Percentiles rank a stretch among this genome's conserved stretches.
These are phyloP conservation scores for Phytophthora crassamura DNA, from an alignment of 352 stramenopile genomes.

Conservation along the genomic window DNA sequence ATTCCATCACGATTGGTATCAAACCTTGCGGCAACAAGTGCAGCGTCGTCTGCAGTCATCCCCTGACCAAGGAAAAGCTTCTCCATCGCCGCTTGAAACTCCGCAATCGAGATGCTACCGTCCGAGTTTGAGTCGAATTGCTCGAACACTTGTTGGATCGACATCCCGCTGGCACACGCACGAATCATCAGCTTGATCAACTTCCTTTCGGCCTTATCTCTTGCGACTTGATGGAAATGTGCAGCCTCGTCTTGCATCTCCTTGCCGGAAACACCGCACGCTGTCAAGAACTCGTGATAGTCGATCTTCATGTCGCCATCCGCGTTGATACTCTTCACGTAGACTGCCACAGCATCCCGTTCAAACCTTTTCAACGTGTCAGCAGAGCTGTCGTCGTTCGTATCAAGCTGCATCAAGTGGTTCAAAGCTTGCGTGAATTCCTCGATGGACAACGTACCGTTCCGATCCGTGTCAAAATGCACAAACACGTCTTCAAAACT, in stretches of 20 bases:
- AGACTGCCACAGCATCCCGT: constrained; percentile 43
- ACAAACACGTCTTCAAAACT: constrained; percentile 67
- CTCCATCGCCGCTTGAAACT: constrained; percentile 68
- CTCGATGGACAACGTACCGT: constrained; percentile 55
- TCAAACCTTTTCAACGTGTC: constrained; percentile 51
- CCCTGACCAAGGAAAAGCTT: constrained; percentile 50
- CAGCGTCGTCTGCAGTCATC: constrained; percentile 47
- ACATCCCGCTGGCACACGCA: constrained; percentile 53
- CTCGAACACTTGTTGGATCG: constrained; percentile 70
- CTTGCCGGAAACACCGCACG: constrained; percentile 46
- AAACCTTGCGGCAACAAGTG: constrained; percentile 51
- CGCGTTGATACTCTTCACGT: constrained; percentile 63
- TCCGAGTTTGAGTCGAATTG: constrained; percentile 77
- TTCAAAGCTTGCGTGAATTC: constrained; percentile 65
- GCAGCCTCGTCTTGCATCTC: constrained; percentile 25
- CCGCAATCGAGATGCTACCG: constrained; percentile 55
- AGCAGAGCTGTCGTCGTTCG: not conserved
- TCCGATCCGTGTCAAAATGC: constrained; percentile 74
- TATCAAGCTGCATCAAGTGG: constrained; percentile 45
- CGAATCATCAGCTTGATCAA: constrained; percentile 69
- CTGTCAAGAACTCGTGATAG: constrained; percentile 71
- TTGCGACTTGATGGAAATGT: constrained; percentile 19
- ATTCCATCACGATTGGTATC: constrained; percentile 64
- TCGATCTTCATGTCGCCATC: constrained; percentile 69
- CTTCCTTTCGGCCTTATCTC: constrained; percentile 53